Evolutionary conservation across 371 early-diverging fungal species (phyloP), one percentile per base, ranked within the genome.

Genomic region (Mortierella sp.): DNA sequence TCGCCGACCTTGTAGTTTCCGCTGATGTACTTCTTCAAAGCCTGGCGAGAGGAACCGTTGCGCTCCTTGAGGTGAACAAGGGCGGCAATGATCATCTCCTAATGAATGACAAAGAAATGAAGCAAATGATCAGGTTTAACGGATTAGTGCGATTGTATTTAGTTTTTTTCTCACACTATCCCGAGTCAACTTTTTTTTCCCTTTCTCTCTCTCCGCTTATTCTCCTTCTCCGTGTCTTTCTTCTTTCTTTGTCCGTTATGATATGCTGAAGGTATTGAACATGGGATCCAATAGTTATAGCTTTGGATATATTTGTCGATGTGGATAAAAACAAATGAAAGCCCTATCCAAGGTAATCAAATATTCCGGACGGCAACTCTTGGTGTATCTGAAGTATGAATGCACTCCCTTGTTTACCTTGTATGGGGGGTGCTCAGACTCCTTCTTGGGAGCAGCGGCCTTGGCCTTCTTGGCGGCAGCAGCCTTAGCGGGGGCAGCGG

Each of bases 11-110:
- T 87, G 86, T 88, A 93, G 90, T 94, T 95, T 77, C 93, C 90
- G 75, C 89, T 84, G 75, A 95, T 93, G 85, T 93, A 94, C 87
- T 94, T 95, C 85, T 93, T 94, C 87, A 95, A 90, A 61, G 93
- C 93, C 72, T 90, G 92, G 79, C 94, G 92, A 54, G 92, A 90
- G 69, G 91, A 89, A 60, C 95, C 95, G 78, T 88, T 91, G 81
- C 94, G 92, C 84, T 94, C 94, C 87, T 93, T 93, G 78, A 93
- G 87, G 61, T 87, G 86, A 47, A 88, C 83, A 66, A 93, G 90
- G 49, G 92, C 92, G 66, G 85, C 89, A 47, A 75, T 84, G 72
- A 90, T 87, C 90, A 90, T 90, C 68, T 90, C 89, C 78, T 80
- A 72, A 61, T 60, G 39, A 63, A 52, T 16, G n/a, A 49, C n/a